A percentile compares a stretch with the other conserved stretches of the same genome.
phyloP scores from a whole-genome alignment of 2,329 filamentous ascomycete genomes.

The Daldinia sp. region DNA sequence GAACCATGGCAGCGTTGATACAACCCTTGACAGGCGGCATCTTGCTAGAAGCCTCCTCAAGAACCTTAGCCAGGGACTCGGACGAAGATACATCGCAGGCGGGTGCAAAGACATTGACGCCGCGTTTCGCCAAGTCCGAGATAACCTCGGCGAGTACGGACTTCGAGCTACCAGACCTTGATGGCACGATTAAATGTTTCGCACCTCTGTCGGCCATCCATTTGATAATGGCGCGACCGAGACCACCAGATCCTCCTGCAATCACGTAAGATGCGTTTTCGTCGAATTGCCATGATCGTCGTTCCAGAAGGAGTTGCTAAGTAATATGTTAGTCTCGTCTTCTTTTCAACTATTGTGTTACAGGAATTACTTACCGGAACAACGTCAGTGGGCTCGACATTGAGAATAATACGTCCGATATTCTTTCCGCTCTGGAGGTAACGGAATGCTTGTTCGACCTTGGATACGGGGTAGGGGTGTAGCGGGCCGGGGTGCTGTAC shows the following conservation, averaged over 20 bases:
- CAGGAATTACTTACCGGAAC: conserved; percentile 38
- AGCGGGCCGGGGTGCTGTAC: conserved; percentile 37
- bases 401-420: conserved; percentile 39
- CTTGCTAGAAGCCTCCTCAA: conserved; percentile 27
- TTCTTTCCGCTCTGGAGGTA: conserved; percentile 39
- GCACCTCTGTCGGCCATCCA: conserved; percentile 42
- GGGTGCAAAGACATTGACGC: conserved; percentile 32
- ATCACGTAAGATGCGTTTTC: conserved; percentile 42
- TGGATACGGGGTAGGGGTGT: conserved; percentile 36
- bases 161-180: conserved; percentile 37
- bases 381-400: conserved; percentile 33
- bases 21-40: conserved; percentile 52
- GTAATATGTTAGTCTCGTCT: conserved; percentile 4
- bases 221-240: conserved; percentile 41
- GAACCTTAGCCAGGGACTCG: conserved; percentile 14
- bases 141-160: conserved; percentile 32
- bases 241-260: conserved; percentile 43
- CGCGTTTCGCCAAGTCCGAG: conserved; percentile 22
- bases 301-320: conserved; percentile 37
- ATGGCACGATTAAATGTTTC: conserved; percentile 39
- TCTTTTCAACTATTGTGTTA: no score
- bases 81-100: conserved; percentile 39
- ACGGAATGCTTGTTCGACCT: conserved; percentile 39
- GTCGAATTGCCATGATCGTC: conserved; percentile 39
- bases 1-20: conserved; percentile 55